Conservation (phyloP, 495 filamentous ascomycete species). For the Coniosporium apollinis region DNA sequence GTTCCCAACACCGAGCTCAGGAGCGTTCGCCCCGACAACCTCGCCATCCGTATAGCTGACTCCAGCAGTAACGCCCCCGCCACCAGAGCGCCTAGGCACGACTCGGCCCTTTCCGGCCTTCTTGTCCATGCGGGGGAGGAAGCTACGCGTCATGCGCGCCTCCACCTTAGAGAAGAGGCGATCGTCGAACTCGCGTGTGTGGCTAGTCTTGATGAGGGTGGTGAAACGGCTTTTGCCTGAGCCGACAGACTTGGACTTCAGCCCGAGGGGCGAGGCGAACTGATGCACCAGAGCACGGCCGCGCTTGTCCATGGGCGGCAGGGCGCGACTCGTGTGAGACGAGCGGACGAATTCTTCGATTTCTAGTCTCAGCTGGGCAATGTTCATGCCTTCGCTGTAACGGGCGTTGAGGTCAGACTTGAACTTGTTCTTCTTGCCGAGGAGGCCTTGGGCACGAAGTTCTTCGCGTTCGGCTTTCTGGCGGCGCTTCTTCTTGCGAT, state of each 20-base stretch:
- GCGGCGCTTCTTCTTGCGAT: conserved; percentile 64
- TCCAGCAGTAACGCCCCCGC: conserved; percentile 24
- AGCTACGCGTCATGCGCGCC: conserved; percentile 20
- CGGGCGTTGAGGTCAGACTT: conserved; percentile 53
- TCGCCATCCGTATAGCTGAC: conserved; percentile 69
- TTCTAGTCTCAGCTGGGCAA: conserved; percentile 55
- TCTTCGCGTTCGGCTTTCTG: conserved; percentile 67
- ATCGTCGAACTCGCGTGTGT: conserved; percentile 38
- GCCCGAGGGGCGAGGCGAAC: conserved; percentile 46
- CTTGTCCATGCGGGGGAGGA: conserved; percentile 25
- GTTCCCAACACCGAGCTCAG: conserved; percentile 71
- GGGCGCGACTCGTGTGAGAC: conserved; percentile 38
- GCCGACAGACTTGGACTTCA: conserved; percentile 79
- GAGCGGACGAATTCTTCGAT: conserved; percentile 50
- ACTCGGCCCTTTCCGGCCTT: conserved; percentile 2
- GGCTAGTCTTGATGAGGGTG: conserved; percentile 54
- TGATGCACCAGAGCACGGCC: conserved; percentile 64
- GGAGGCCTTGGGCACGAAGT: conserved; percentile 58
- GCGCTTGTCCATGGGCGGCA: conserved; percentile 72
- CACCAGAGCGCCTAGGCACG: conserved; percentile 20
- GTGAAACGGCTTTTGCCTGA: conserved; percentile 55
- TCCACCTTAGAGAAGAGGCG: conserved; percentile 9
- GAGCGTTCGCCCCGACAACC: conserved; percentile 66
- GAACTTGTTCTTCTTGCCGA: conserved; percentile 43
- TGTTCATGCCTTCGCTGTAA: conserved; percentile 53